These are phyloP conservation scores for Sisymbrium irio DNA, from an alignment of 345 rosid species.

Conservation along the genomic window DNA sequence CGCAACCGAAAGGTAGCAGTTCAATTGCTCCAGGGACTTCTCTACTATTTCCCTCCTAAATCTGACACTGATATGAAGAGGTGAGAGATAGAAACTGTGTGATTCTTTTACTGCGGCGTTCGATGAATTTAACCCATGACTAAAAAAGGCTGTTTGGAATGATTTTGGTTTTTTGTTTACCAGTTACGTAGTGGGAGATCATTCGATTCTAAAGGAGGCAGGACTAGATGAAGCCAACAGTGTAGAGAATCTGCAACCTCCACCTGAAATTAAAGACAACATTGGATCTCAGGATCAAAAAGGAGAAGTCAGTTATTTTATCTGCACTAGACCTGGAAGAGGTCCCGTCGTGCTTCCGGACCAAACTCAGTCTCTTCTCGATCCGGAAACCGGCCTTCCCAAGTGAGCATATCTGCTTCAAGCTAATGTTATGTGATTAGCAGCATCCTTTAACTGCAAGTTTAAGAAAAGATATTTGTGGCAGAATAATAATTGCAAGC, in stretches of 20 bases:
- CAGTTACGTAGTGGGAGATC: conserved; percentile 89
- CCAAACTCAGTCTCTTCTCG: conserved; percentile 65
- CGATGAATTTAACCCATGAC: neutral
- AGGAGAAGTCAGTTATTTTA: conserved; percentile 86
- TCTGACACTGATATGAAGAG: conserved; percentile 72
- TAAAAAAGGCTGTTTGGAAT: neutral
- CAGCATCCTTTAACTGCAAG: conserved; percentile 18
- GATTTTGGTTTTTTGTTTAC: conserved; percentile 6
- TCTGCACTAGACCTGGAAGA: conserved; percentile 86
- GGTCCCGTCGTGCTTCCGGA: conserved; percentile 70
- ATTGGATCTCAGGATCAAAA: conserved; percentile 49
- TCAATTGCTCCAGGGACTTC: conserved; percentile 75
- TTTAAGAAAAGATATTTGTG: conserved; percentile 9
- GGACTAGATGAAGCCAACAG: conserved; percentile 59
- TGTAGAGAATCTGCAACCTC: conserved; percentile 48
- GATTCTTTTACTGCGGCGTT: neutral
- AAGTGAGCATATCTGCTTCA: conserved; percentile 36
- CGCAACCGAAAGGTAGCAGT: conserved; percentile 69
- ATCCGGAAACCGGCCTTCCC: conserved; percentile 68
- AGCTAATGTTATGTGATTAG: conserved; percentile 2
- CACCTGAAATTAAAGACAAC: conserved; percentile 43
- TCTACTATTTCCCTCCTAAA: conserved; percentile 81
- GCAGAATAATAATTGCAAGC: conserved; percentile 16
- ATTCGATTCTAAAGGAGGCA: conserved; percentile 75
- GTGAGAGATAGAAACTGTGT: conserved; percentile 22